Percentiles rank a stretch among this genome's conserved stretches.
phyloP scores from a whole-genome alignment of 1,284 basidiomycete genomes.

The Malassezia slooffiae region DNA sequence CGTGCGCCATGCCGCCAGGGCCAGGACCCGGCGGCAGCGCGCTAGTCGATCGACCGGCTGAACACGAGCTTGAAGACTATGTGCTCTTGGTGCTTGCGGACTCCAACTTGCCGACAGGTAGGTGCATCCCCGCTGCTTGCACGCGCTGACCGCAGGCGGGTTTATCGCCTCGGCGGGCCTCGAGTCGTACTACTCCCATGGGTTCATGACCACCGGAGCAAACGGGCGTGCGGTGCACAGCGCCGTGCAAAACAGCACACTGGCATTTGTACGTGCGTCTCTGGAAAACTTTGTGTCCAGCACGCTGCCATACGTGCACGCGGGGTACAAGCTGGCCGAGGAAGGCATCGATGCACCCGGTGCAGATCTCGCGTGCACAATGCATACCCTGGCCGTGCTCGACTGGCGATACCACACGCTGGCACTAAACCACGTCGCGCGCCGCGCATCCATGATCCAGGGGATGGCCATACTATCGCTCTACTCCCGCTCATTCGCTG shows the following conservation, averaged over 20 bases:
- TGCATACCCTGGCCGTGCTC: constrained; percentile 44
- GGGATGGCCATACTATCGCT: constrained; percentile 84
- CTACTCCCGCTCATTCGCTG: constrained; percentile 63
- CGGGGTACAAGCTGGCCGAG: neutral
- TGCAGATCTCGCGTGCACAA: constrained; percentile 7
- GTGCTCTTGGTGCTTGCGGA: constrained; percentile 36
- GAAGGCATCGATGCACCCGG: neutral
- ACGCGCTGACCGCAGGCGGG: constrained; percentile 55
- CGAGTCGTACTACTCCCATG: constrained; percentile 79
- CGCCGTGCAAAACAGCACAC: neutral
- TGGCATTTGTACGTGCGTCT: constrained; percentile 3
- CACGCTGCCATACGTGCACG: constrained; percentile 6
- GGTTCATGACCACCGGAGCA: constrained; percentile 51
- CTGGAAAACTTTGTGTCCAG: constrained; percentile 9
- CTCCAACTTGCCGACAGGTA: constrained; percentile 42
- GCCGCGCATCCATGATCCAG: constrained; percentile 78
- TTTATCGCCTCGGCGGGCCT: constrained; percentile 86
- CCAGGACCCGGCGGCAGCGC: too few species aligned
- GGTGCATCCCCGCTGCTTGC: neutral
- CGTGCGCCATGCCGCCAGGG: too few species aligned
- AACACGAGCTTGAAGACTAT: too few species aligned
- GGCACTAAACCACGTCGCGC: constrained; percentile 76
- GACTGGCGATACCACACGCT: constrained; percentile 73
- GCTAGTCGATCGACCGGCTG: too few species aligned
- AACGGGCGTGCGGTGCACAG: neutral